Percentiles rank a stretch among this genome's conserved stretches.
These are phyloP conservation scores for Mycena leptocephala DNA, from an alignment of 768 basidiomycete genomes.

Conservation along the genomic window DNA sequence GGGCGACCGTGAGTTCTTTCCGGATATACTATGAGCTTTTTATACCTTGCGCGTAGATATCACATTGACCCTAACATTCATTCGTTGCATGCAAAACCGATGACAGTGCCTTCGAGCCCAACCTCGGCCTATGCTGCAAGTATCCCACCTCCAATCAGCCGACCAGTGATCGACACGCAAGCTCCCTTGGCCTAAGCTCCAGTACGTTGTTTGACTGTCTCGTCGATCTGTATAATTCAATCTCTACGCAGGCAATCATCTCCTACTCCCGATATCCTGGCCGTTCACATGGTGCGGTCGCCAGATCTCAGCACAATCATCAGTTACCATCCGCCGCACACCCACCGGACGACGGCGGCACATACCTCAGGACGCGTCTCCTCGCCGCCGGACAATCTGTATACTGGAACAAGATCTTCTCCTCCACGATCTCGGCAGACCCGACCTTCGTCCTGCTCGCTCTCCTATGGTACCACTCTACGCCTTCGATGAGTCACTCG, in stretches of 20 bases:
- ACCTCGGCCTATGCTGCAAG: conserved; percentile 32
- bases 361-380: conserved; percentile 54
- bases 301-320: conserved; percentile 58
- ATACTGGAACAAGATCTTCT: conserved; percentile 64
- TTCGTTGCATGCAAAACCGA: conserved; percentile 56
- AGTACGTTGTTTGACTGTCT: conserved; percentile 43
- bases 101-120: conserved; percentile 40
- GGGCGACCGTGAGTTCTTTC: conserved; percentile 54
- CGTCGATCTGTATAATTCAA: background rate
- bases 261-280: conserved; percentile 65
- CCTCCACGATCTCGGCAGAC: conserved; percentile 52
- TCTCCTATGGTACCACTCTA: conserved; percentile 73
- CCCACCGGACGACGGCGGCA: conserved; percentile 54
- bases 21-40: background rate
- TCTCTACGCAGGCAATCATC: conserved; percentile 44
- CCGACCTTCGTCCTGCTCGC: conserved; percentile 71
- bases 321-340: conserved; percentile 58
- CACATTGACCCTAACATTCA: conserved; percentile 69
- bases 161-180: conserved; percentile 68
- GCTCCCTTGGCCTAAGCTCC: conserved; percentile 59
- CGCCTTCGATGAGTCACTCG: conserved; percentile 74
- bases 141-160: conserved; percentile 24
- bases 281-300: conserved; percentile 69
- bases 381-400: conserved; percentile 57
- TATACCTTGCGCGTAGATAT: conserved; percentile 60